Evolutionary conservation across 1,139 yeast genomes (phyloP).

Genomic region (Sugiyamaella novakii): DNA sequence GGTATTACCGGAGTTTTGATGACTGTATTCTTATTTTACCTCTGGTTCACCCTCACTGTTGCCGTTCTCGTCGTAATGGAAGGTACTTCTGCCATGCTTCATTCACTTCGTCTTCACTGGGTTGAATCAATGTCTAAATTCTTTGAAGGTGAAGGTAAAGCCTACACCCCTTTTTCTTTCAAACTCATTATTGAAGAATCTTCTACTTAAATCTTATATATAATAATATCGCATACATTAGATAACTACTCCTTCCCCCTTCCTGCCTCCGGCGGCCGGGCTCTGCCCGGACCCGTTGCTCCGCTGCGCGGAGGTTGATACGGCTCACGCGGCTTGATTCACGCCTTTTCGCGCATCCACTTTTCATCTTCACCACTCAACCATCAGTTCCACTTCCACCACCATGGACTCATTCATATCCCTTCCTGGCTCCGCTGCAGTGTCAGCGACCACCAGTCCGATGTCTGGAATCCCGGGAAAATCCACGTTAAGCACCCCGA

Average conservation of each 20-base stretch:
- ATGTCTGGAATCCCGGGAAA: conserved; percentile 2
- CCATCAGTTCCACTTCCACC: no score
- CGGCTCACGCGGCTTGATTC: no score
- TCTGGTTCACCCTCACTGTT: conserved; percentile 93
- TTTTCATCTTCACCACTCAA: no score
- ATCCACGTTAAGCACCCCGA: conserved; percentile 4
- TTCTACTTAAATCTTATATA: conserved; percentile 5
- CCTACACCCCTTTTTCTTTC: conserved; percentile 82
- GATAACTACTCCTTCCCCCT: neutral
- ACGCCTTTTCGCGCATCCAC: no score
- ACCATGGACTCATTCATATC: conserved; percentile 25
- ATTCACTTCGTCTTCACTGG: conserved; percentile 96
- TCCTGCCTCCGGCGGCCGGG: conserved; percentile 17
- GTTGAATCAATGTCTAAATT: conserved; percentile 99
- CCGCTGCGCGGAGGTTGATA: neutral
- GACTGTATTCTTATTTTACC: conserved; percentile 79
- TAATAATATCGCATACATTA: conserved; percentile 1
- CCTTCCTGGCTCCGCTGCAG: conserved; percentile 18
- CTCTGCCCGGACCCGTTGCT: conserved; percentile 9
- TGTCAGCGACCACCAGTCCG: conserved; percentile 20
- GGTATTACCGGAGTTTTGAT: conserved; percentile 70
- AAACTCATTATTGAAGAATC: conserved; percentile 22
- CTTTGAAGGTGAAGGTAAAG: conserved; percentile 92
- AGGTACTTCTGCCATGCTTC: conserved; percentile 98
- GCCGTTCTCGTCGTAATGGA: conserved; percentile 95